phyloP scores from a whole-genome alignment of 2,329 filamentous ascomycete genomes.

The Pochonia chlamydosporia region DNA sequence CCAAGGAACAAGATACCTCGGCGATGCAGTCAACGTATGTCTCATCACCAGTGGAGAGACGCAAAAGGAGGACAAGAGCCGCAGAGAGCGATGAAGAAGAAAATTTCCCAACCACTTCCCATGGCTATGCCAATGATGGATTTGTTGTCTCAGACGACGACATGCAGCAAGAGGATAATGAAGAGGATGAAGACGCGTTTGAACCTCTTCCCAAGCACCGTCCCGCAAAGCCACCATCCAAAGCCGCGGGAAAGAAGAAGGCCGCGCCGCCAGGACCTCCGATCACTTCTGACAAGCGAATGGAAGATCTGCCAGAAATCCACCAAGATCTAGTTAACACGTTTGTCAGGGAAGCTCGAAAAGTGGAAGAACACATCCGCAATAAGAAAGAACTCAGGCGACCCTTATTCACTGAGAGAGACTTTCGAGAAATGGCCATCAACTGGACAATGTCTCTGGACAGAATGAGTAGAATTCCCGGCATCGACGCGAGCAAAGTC shows the following conservation, averaged over 20 bases:
- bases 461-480: constrained; percentile 57
- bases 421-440: constrained; percentile 69
- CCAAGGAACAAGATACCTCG: constrained; percentile 27
- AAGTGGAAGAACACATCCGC: constrained; percentile 55
- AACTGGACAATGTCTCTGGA: constrained; percentile 56
- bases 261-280: constrained; percentile 40
- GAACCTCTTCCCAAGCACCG: constrained; percentile 33
- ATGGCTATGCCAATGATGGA: constrained; percentile 42
- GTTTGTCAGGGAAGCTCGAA: constrained; percentile 60
- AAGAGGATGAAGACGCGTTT: constrained; percentile 39
- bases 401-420: constrained; percentile 61
- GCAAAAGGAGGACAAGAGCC: constrained; percentile 19
- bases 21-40: constrained; percentile 42
- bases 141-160: constrained; percentile 42
- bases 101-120: constrained; percentile 33
- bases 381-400: constrained; percentile 50
- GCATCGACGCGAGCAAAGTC: constrained; percentile 59
- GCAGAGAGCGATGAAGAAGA: constrained; percentile 28
- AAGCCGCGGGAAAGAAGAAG: constrained; percentile 8
- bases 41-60: constrained; percentile 44
- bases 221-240: constrained; percentile 27
- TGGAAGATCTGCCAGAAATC: constrained; percentile 49
- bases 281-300: constrained; percentile 50
- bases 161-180: constrained; percentile 21
- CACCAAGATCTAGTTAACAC: constrained; percentile 58